phyloP scores from a whole-genome alignment of 352 stramenopile genomes.

The Phytophthora palmivora region DNA sequence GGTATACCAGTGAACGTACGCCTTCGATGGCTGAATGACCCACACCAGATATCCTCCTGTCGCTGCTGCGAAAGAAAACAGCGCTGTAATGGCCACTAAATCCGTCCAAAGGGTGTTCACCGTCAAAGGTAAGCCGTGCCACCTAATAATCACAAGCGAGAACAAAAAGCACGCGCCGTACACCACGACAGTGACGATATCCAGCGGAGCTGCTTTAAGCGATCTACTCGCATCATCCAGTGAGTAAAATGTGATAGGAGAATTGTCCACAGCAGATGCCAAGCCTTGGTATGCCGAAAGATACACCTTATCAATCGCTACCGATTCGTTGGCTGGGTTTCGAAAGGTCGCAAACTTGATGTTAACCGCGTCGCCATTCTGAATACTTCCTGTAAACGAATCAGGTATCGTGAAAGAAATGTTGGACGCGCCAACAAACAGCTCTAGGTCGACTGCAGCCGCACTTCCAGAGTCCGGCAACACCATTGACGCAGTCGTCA shows the following conservation, averaged over 20 bases:
- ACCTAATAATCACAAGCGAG: conserved; percentile 85
- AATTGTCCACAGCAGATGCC: conserved; percentile 69
- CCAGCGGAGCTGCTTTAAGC: conserved; percentile 64
- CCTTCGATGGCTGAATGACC: conserved; percentile 83
- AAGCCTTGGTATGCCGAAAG: conserved; percentile 73
- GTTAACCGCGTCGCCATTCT: conserved; percentile 77
- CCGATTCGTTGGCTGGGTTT: conserved; percentile 69
- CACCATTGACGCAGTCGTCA: conserved; percentile 56
- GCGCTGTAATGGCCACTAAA: conserved; percentile 80
- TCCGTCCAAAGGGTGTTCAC: conserved; percentile 88
- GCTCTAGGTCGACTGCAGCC: conserved; percentile 44
- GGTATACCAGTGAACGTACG: conserved; percentile 86
- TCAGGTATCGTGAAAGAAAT: conserved; percentile 81
- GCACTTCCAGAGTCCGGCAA: conserved; percentile 34
- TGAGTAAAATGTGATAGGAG: conserved; percentile 51
- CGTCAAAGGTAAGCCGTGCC: conserved; percentile 84
- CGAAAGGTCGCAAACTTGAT: conserved; percentile 71
- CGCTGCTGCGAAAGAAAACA: conserved; percentile 86
- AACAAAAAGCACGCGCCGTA: conserved; percentile 85
- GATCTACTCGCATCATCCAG: conserved; percentile 53
- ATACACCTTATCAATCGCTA: conserved; percentile 71
- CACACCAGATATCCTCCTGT: conserved; percentile 85
- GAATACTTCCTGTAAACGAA: conserved; percentile 59
- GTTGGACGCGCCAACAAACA: conserved; percentile 64
- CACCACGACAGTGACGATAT: conserved; percentile 74